Base-by-base conservation (phyloP, 768 basidiomycete species). In the Suillus subaureus region DNA sequence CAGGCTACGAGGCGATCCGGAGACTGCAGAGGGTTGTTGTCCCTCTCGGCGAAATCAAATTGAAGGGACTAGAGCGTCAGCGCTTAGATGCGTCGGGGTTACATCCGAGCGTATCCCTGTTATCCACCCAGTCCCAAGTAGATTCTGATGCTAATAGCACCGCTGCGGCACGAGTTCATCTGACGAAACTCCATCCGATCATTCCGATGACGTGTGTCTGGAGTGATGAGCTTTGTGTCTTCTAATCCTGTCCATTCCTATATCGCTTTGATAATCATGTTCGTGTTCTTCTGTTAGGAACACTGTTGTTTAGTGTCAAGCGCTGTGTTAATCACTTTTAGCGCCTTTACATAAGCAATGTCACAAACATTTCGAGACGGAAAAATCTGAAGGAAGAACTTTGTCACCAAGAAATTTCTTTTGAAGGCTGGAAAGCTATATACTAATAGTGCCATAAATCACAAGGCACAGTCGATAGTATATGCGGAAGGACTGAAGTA, bases 1-100 rank as follows among this genome's bases (percentile, higher is more conserved):
- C 81, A 85, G 54, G 90, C 87, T 15, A 80, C 57, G 90, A 93
- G 28, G 92, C 89, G 6, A 87, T 98, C 66, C 85, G 85, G 40
- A 81, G 86, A 31, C 82, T 95, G 70, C 89, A 90, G 1, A 81
- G 94, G 39, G 80, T 83, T 42, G 83, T 96, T 64, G 83, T 89
- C 35, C 82, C 83, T 21, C 83, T 96, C n/a, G 96, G 97, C 5
- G 95, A 97, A 77, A 85, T 89, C 68, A 94, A 93, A 74, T 86
- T 99, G 67, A 98, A 98, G 78, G 97, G 97, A 15, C 81, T 99
- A 45, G 89, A 88, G 8, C 87, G 96, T 31, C 84, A 90, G 65
- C 84, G 88, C 61, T 73, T 90, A 56, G 82, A 84, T 64, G 77
- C 81, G 61, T 70, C 66, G 6, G 72, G 67, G 0, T 67, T 68